These are phyloP conservation scores for Artemisia annua DNA, from an alignment of 129 eudicot genomes.

Conservation along the genomic window DNA sequence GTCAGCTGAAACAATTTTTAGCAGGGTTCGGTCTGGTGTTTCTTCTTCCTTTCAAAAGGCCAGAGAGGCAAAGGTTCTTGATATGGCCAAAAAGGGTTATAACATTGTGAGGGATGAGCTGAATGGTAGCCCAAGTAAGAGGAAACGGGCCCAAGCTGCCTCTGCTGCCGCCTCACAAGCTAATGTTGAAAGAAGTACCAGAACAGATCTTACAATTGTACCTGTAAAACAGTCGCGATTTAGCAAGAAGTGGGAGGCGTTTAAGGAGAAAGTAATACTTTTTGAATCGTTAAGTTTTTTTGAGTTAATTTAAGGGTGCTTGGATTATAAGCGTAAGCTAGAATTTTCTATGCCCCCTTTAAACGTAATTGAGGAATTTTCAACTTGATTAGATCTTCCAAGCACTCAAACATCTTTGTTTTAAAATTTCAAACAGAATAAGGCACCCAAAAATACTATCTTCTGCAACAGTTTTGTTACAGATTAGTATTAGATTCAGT, in stretches of 20 bases:
- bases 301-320: conserved; percentile 5
- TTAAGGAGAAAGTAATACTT: conserved; percentile 68
- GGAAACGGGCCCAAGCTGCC: conserved; percentile 59
- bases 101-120: conserved; percentile 84
- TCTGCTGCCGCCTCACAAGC: conserved; percentile 48
- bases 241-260: conserved; percentile 81
- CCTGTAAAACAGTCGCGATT: conserved; percentile 74
- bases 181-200: conserved; percentile 68
- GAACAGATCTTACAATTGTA: conserved; percentile 73
- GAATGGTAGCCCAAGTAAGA: conserved; percentile 63
- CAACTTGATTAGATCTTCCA: too few relatives aligned
- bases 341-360: too few relatives aligned
- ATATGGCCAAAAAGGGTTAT: conserved; percentile 78
- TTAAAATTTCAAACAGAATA: too few relatives aligned
- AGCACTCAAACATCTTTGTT: too few relatives aligned
- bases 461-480: too few relatives aligned
- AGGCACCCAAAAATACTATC: too few relatives aligned
- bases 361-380: too few relatives aligned
- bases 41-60: conserved; percentile 70
- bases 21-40: conserved; percentile 64
- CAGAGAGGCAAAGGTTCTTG: conserved; percentile 80
- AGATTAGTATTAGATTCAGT: background rate
- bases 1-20: conserved; percentile 54
- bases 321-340: background rate
- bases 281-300: background rate